Evolutionary conservation across 2,329 filamentous ascomycete genomes (phyloP), one percentile per base, ranked within the genome.

Genomic region (Stachybotrys chartarum): DNA sequence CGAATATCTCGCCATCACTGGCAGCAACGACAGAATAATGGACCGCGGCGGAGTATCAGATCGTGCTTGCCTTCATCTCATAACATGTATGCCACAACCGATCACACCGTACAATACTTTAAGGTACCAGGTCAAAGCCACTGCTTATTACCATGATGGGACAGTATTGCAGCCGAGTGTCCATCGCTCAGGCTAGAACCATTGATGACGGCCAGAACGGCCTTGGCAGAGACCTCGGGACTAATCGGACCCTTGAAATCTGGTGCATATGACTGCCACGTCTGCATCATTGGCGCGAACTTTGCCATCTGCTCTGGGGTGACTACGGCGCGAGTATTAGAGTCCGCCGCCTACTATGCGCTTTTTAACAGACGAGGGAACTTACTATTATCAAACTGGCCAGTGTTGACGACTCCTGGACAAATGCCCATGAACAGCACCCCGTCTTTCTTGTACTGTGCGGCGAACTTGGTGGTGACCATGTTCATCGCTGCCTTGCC

Each of bases 401-500:
- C 74, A 0, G 69, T 70, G 1, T 76, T 72, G 0, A 83, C 78
- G 0, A 78, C 18, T 1, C 80, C 81, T 0, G 80, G 81, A 32
- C 70, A 73, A n/a, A 84, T 65, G n/a, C 68, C 68, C 53, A 84
- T 54, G 62, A 82, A 78, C 1, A 81, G 64, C 1, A 84, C 70
- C 0, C 76, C 78, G 0, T 82, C 69, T 35, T 72, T 66, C 50
- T 66, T 70, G 59, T 79, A 78, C 58, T 77, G 68, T 1, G 72
- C 73, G 56, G 68, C 73, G 65, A 73, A 82, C 66, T 84, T 84
- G 59, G 76, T 76, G 1, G 79, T 66, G 8, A 73, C 68, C 17
- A 77, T 64, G 62, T 84, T 83, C 53, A 78, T n/a, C 1, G 75
- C 81, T 0, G 74, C 78, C 63, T 82, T 80, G 63, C 68, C 75